Percentiles rank a stretch among this genome's conserved stretches.
Conservation (phyloP, 257 asterid genomes). For the Knoxia roxburghii region DNA sequence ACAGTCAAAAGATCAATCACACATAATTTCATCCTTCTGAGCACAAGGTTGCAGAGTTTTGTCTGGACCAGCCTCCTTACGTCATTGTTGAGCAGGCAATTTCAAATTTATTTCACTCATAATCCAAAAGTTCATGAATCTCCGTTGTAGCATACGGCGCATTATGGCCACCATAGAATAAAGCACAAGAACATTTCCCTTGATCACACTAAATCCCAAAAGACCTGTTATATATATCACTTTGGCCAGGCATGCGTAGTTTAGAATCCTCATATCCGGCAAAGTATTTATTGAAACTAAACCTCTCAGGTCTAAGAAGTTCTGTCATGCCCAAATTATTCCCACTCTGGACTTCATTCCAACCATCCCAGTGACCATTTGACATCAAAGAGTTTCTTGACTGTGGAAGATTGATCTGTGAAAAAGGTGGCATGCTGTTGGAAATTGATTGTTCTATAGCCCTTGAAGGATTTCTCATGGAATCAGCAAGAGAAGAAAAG, state of each 20-base stretch:
- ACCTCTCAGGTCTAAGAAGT: constrained; percentile 56
- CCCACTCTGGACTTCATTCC: constrained; percentile 64
- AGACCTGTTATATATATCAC: constrained; percentile 61
- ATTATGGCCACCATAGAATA: constrained; percentile 5
- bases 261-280: constrained; percentile 75
- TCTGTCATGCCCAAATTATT: constrained; percentile 66
- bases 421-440: constrained; percentile 52
- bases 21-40: background rate
- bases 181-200: constrained; percentile 18
- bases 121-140: constrained; percentile 4
- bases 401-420: constrained; percentile 56
- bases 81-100: constrained; percentile 7
- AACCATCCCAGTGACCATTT: constrained; percentile 83
- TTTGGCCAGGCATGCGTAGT: constrained; percentile 62
- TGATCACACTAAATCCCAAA: constrained; percentile 53
- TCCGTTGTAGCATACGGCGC: constrained; percentile 4
- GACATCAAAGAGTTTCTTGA: constrained; percentile 55
- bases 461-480: constrained; percentile 64
- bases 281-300: constrained; percentile 51
- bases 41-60: constrained; percentile 12
- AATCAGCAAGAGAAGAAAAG: constrained; percentile 44
- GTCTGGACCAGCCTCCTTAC: constrained; percentile 14
- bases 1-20: constrained; percentile 32
- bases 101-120: constrained; percentile 10
- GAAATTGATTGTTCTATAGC: constrained; percentile 54